A percentile compares a stretch with the other conserved stretches of the same genome.
phyloP scores from a whole-genome alignment of 495 filamentous ascomycete species.

The Astrocystis sublimbata region DNA sequence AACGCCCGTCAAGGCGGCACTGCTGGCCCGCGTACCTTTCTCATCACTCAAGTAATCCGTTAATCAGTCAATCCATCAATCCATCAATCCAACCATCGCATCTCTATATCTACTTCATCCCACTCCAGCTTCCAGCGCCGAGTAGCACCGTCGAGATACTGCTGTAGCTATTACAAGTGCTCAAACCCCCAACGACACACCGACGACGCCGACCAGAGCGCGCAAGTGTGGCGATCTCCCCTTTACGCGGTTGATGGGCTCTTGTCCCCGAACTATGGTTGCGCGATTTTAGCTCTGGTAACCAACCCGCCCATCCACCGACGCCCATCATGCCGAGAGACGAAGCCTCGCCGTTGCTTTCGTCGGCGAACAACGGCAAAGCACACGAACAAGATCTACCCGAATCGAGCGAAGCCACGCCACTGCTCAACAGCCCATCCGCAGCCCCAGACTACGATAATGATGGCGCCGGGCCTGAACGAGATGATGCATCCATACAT shows the following conservation, averaged over 20 bases:
- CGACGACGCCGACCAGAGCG: background rate
- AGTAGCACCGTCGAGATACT: background rate
- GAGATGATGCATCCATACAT: slow-evolving; percentile 35
- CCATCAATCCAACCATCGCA: background rate
- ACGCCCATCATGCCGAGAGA: slow-evolving; percentile 46
- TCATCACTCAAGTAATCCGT: background rate
- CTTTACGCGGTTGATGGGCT: background rate
- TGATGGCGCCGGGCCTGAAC: slow-evolving; percentile 37
- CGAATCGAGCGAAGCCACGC: slow-evolving; percentile 51
- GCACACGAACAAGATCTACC: slow-evolving; percentile 29
- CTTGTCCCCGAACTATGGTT: slow-evolving; percentile 8
- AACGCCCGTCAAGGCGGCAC: background rate
- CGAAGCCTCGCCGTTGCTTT: slow-evolving; percentile 45
- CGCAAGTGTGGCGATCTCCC: background rate
- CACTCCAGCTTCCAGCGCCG: background rate
- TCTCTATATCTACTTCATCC: background rate
- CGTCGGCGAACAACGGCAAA: slow-evolving; percentile 32
- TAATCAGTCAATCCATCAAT: background rate
- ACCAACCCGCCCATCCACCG: background rate
- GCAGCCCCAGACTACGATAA: slow-evolving; percentile 50
- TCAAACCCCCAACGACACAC: background rate
- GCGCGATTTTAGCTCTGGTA: background rate
- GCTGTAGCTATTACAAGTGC: background rate
- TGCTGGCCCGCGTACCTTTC: background rate
- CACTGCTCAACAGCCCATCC: slow-evolving; percentile 49